Base-by-base conservation (phyloP, 768 basidiomycete genomes). In the Tephrocybe rancida region DNA sequence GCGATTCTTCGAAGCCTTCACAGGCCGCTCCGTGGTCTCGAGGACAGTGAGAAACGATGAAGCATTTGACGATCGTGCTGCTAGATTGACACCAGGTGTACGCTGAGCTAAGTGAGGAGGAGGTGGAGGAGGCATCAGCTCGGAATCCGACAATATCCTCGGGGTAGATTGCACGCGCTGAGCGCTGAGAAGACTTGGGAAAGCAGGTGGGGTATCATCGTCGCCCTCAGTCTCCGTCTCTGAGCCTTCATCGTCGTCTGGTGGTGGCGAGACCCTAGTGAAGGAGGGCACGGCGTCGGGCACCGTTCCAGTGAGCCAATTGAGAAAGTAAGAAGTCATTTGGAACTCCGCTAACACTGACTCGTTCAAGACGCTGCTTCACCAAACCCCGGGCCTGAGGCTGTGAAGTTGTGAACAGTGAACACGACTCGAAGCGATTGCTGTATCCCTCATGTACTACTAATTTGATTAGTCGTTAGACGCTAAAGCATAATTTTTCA, bases 181-280 rank as follows among this genome's bases (percentile, higher is more conserved):
- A 3, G 85, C 87, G 56, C 90, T 92, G 63, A 78, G 77, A 3
- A 84, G 71, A 47, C 79, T 81, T 22, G 91, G 91, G 65, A 93
- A 93, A 1, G 85, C 82, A 10, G 91, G 90, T 6, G 90, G 85
- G 11, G 62, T 61, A 60, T 91, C 83, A 54, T 86, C 78, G 50
- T 77, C 73, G 45, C 66, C 71, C 52, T 73, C 70, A 37, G 55
- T 63, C n/a, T 55, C 61, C 16, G 61, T 64, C 49, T 56, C 62
- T 6, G 60, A 58, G 11, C 60, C 72, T 26, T 73, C 74, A 13
- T 73, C 78, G 47, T 80, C 78, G 55, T 78, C 75, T 39, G 73
- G 64, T 27, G 70, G 74, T 39, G 77, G 76, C 13, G 79, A 78
- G 26, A 73, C 66, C 53, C 59, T 69, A 44, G 67, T 58, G 18